These are phyloP conservation scores for Aphanomyces astaci DNA, from an alignment of 352 stramenopile species.

Conservation along the genomic window DNA sequence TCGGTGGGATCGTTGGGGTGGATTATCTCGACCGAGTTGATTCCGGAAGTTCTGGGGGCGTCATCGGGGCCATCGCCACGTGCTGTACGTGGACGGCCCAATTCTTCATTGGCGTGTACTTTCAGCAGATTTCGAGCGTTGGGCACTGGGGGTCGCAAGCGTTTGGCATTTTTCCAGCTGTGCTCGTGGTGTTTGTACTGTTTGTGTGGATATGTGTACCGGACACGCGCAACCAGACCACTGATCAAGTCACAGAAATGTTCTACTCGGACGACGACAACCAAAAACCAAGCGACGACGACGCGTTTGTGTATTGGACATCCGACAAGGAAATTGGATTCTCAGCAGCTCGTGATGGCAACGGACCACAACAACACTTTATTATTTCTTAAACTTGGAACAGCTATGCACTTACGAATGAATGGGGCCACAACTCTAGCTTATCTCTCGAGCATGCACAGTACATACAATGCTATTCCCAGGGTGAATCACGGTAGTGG, in stretches of 20 bases:
- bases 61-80: conserved; percentile 40
- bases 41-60: conserved; percentile 42
- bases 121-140: conserved; percentile 35
- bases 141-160: conserved; percentile 28
- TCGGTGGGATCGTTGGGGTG: conserved; percentile 47
- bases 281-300: no score
- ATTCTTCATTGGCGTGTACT: conserved; percentile 46
- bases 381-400: no score
- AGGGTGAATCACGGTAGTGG: no score
- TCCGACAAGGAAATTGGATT: no score
- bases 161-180: conserved; percentile 35
- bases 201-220: conserved; percentile 31
- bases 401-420: no score
- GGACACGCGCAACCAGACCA: conserved; percentile 40
- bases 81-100: conserved; percentile 48
- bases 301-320: no score
- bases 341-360: no score
- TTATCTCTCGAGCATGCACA: no score
- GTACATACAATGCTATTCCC: no score
- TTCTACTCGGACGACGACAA: neutral
- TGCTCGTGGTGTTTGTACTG: conserved; percentile 31
- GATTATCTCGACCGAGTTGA: conserved; percentile 41
- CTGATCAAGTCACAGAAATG: conserved; percentile 16
- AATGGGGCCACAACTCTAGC: no score
- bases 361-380: no score